Base-by-base conservation (phyloP, 176 grass and related monocot species). In the Bolboschoenus planiculmis region DNA sequence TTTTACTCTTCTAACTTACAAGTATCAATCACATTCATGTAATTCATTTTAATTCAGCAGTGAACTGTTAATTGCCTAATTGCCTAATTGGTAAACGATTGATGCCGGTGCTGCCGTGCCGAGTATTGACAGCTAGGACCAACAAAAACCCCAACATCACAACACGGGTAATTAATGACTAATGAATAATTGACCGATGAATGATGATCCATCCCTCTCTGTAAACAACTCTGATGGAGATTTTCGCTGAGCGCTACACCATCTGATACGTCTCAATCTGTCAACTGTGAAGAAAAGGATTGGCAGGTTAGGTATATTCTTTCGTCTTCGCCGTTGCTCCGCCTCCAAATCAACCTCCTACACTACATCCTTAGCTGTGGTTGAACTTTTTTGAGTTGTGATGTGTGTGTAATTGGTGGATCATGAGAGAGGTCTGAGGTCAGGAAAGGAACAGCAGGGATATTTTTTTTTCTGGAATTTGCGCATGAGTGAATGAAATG, bases 61-160 rank as follows among this genome's bases (percentile, higher is more conserved):
- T n/a, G n/a, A n/a, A n/a, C n/a, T n/a, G n/a, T n/a, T n/a, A n/a
- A n/a, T n/a, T n/a, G n/a, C n/a, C n/a, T n/a, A n/a, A n/a, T n/a
- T n/a, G n/a, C n/a, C n/a, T n/a, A n/a, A n/a, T n/a, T 47, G 42
- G 8, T 72, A 72, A 72, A 44, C 4, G 4, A 58, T 71, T 15
- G 62, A 10, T 51, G 47, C 47, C 39, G 23, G 21, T 18, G 30
- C 33, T 67, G 34, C 33, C 31, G 31, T 35, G 61, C 2, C 59
- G 59, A 63, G 59, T 43, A 42, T 10, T 71, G 40, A 74, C 71
- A 75, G 13, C 71, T 75, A 75, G 43, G 16, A 75, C 15, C 72
- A 76, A 51, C 44, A 76, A 76, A 76, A 30, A 7, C 24, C 5
- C 64, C 43, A 73, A 29, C 37, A 73, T 37, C 13, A 13, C 71